Conservation (phyloP, 345 rosid species). For the Aurinia saxatilis region DNA sequence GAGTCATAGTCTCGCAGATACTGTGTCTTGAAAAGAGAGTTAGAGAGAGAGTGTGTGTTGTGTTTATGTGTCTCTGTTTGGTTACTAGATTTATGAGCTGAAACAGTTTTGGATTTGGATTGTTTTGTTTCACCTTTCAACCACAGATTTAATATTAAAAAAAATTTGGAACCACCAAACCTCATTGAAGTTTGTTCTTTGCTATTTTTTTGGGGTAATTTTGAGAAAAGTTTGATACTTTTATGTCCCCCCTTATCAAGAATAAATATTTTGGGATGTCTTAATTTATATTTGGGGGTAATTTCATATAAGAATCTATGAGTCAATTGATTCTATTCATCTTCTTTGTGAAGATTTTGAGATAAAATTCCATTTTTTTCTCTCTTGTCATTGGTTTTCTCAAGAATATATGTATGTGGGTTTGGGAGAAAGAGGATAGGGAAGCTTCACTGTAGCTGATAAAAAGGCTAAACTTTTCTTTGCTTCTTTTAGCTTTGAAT, state of each 20-base stretch:
- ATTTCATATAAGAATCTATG: slow-evolving; percentile 31
- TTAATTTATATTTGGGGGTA: neutral
- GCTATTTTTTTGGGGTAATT: slow-evolving; percentile 8
- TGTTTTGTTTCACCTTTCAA: slow-evolving; percentile 18
- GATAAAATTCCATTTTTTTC: slow-evolving; percentile 14
- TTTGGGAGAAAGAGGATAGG: slow-evolving; percentile 18
- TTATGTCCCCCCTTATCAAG: neutral
- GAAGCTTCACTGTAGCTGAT: slow-evolving; percentile 19
- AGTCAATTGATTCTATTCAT: slow-evolving; percentile 33
- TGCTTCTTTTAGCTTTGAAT: slow-evolving; percentile 22
- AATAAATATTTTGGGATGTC: neutral
- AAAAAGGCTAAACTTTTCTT: neutral
- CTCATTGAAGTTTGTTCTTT: slow-evolving; percentile 5
- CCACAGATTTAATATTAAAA: slow-evolving; percentile 13
- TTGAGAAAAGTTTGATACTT: slow-evolving; percentile 11
- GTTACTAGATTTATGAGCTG: slow-evolving; percentile 10
- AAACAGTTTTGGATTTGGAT: slow-evolving; percentile 17
- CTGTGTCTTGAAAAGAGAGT: slow-evolving; percentile 26
- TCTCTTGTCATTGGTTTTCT: slow-evolving; percentile 17
- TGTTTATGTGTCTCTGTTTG: neutral
- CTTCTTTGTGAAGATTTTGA: slow-evolving; percentile 48
- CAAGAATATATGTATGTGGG: slow-evolving; percentile 23
- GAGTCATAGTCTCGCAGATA: slow-evolving; percentile 22
- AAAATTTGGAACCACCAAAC: neutral
- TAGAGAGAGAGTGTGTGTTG: neutral